A percentile compares a stretch with the other conserved stretches of the same genome.
Evolutionary conservation across 805 yeast genomes (phyloP).

Genomic region (Candida ipomoeae): DNA sequence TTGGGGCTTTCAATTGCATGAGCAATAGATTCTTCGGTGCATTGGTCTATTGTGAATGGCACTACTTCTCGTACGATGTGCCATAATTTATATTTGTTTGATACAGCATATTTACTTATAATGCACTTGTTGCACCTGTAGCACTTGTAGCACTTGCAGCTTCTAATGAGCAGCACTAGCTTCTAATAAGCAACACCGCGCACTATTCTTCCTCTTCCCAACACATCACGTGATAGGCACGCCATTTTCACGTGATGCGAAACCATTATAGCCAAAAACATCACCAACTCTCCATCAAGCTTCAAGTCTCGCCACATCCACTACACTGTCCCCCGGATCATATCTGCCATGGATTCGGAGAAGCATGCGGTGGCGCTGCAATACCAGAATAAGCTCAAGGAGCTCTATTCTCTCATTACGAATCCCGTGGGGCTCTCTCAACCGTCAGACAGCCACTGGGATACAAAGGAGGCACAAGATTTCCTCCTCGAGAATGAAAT

Average conservation of each 20-base stretch:
- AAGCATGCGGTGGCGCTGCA: constrained; percentile 5
- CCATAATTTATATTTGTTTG: constrained; percentile 14
- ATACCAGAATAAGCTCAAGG: constrained; percentile 12
- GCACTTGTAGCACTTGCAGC: too few species aligned
- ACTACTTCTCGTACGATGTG: constrained; percentile 15
- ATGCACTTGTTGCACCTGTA: too few species aligned
- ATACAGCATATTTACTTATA: constrained; percentile 11
- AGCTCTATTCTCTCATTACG: constrained; percentile 16
- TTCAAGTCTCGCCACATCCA: background rate
- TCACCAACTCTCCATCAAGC: background rate
- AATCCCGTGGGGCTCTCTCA: constrained; percentile 14
- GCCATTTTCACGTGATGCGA: constrained; percentile 9
- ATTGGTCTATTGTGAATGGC: constrained; percentile 16
- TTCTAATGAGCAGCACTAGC: too few species aligned
- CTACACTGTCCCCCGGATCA: background rate
- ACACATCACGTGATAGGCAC: constrained; percentile 12
- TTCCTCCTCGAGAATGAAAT: constrained; percentile 10
- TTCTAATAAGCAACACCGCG: too few species aligned
- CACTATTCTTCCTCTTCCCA: too few species aligned
- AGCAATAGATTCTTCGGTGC: constrained; percentile 13
- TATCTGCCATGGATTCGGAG: constrained; percentile 6
- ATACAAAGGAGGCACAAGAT: constrained; percentile 6
- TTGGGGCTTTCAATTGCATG: constrained; percentile 18
- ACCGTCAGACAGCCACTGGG: background rate
- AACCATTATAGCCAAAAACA: background rate